Conservation (phyloP, 192 early-diverging fungal species). For the Backusella macrospora region DNA sequence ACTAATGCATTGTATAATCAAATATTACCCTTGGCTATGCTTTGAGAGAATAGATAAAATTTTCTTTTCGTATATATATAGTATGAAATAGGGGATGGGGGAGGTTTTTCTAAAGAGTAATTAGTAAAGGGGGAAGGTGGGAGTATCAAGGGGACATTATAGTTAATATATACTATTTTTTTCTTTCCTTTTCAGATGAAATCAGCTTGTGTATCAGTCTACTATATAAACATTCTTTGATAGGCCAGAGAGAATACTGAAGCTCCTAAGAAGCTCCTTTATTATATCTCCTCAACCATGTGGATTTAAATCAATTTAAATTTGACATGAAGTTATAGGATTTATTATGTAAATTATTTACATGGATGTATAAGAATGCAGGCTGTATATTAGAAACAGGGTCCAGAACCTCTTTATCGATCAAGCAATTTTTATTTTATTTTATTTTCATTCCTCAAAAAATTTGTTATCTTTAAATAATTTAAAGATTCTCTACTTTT, state of each 20-base stretch:
- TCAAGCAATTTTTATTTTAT: neutral
- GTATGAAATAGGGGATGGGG: neutral
- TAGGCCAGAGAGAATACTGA: neutral
- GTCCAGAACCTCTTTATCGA: conserved; percentile 7
- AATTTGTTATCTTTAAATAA: neutral
- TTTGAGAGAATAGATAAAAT: neutral
- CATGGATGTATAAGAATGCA: conserved; percentile 10
- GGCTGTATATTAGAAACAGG: conserved; percentile 4
- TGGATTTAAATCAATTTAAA: conserved; percentile 11
- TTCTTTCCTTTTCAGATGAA: neutral
- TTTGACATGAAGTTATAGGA: neutral
- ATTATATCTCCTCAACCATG: conserved; percentile 7
- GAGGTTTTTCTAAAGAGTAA: neutral
- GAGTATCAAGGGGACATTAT: neutral
- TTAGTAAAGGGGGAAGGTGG: neutral
- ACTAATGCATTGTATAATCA: neutral
- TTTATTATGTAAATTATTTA: conserved; percentile 10
- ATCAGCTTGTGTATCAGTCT: neutral
- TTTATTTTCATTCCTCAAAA: neutral
- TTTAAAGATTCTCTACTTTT: neutral
- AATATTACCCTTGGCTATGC: neutral
- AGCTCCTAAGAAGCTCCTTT: conserved; percentile 1
- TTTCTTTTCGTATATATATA: neutral
- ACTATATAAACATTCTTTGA: conserved; percentile 1
- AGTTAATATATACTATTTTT: conserved; percentile 2